phyloP scores from a whole-genome alignment of 2,329 filamentous ascomycete species.

The Curvularia spicifera region DNA sequence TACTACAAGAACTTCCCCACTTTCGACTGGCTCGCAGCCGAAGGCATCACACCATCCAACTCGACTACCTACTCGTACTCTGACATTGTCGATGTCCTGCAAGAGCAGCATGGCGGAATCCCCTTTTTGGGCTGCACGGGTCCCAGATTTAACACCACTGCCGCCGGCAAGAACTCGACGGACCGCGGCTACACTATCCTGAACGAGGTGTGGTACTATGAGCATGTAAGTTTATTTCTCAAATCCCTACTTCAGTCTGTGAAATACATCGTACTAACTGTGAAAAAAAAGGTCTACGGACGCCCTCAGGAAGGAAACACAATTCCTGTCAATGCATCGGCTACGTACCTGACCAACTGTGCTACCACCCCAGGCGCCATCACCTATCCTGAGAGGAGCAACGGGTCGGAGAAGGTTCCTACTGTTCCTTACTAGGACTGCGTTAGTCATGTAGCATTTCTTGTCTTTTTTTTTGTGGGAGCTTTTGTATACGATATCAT shows the following conservation, averaged over 20 bases:
- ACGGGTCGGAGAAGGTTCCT: constrained; percentile 47
- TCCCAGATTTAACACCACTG: constrained; percentile 66
- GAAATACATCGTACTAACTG: neutral
- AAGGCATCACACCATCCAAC: constrained; percentile 65
- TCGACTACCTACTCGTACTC: constrained; percentile 62
- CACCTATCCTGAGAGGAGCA: constrained; percentile 61
- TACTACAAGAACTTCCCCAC: constrained; percentile 67
- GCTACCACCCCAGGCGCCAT: constrained; percentile 61
- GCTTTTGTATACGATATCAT: neutral
- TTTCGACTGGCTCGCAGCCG: constrained; percentile 63
- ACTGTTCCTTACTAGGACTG: constrained; percentile 30
- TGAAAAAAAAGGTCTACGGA: constrained; percentile 52
- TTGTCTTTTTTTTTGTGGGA: neutral
- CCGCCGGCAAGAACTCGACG: constrained; percentile 59
- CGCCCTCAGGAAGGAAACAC: constrained; percentile 61
- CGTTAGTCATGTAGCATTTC: neutral
- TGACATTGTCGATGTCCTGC: constrained; percentile 60
- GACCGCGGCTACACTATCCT: constrained; percentile 66
- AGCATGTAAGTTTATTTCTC: constrained; percentile 54
- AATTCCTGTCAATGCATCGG: constrained; percentile 57
- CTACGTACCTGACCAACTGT: constrained; percentile 59
- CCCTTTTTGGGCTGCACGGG: constrained; percentile 69
- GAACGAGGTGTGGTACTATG: constrained; percentile 71
- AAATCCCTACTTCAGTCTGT: neutral
- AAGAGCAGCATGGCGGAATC: constrained; percentile 58